A percentile compares a stretch with the other conserved stretches of the same genome.
These are phyloP conservation scores for Elsinoe batatas DNA, from an alignment of 2,329 filamentous ascomycete genomes.

Conservation along the genomic window DNA sequence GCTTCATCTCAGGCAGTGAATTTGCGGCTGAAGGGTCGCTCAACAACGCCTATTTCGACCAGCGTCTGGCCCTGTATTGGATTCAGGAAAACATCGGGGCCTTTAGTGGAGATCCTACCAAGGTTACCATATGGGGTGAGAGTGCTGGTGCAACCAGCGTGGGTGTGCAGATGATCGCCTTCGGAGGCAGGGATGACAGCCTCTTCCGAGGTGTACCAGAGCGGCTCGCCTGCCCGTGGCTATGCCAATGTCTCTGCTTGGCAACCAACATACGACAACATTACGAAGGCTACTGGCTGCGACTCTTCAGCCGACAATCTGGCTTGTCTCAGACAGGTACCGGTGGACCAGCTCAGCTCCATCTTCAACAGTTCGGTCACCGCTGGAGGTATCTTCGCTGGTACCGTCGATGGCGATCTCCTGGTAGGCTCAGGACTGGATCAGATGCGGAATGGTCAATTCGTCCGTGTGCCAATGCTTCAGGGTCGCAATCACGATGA, in stretches of 20 bases:
- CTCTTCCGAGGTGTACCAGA: conserved; percentile 70
- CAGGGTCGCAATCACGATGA: too few species aligned
- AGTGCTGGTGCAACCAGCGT: conserved; percentile 33
- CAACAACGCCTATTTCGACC: conserved; percentile 32
- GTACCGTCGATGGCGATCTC: too few species aligned
- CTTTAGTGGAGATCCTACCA: conserved; percentile 16
- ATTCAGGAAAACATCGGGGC: conserved; percentile 35
- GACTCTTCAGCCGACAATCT: conserved; percentile 33
- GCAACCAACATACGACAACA: conserved; percentile 44
- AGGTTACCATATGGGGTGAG: conserved; percentile 21
- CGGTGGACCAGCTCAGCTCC: too few species aligned
- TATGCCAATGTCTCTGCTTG: conserved; percentile 55
- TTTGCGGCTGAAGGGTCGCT: background rate
- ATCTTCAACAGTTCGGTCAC: too few species aligned
- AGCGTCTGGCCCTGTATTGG: conserved; percentile 35
- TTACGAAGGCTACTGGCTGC: conserved; percentile 40
- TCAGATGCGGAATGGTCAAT: too few species aligned
- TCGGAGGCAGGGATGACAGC: conserved; percentile 44
- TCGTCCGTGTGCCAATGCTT: too few species aligned
- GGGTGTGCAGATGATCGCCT: conserved; percentile 18
- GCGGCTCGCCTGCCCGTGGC: conserved; percentile 45
- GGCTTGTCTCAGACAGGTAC: conserved; percentile 35
- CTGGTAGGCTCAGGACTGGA: too few species aligned
- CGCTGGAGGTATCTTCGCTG: too few species aligned
- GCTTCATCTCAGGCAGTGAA: conserved; percentile 8